These are phyloP conservation scores for Pholiota conissans DNA, from an alignment of 768 basidiomycete species.

Conservation along the genomic window DNA sequence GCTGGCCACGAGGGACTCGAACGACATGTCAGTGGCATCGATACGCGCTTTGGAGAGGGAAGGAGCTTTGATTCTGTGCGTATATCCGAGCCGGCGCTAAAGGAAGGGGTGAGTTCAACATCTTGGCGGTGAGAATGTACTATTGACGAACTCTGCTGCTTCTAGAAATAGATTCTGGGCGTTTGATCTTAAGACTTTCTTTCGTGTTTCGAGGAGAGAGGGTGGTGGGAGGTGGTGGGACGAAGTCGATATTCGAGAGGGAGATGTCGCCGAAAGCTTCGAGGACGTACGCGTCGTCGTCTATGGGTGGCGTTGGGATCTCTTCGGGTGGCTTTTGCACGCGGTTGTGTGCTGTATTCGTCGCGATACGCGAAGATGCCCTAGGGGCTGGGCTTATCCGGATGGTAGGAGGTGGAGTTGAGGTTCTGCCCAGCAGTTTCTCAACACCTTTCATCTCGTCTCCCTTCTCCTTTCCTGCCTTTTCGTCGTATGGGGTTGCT, in stretches of 20 bases:
- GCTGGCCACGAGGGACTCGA: conserved; percentile 2
- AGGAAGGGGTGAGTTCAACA: neutral
- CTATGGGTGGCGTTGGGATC: neutral
- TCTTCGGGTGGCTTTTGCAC: neutral
- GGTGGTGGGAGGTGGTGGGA: conserved; percentile 29
- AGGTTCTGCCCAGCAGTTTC: conserved; percentile 25
- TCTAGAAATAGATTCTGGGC: neutral
- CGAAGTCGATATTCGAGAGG: conserved; percentile 33
- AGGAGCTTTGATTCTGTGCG: neutral
- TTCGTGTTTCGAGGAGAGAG: conserved; percentile 18
- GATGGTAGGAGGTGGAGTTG: conserved; percentile 19
- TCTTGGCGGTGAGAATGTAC: neutral
- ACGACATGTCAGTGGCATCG: conserved; percentile 2
- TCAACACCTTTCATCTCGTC: no score
- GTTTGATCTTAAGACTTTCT: neutral
- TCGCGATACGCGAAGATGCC: conserved; percentile 5
- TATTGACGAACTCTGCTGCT: neutral
- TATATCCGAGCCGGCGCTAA: neutral
- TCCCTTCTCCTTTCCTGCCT: no score
- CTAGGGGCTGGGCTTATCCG: conserved; percentile 1
- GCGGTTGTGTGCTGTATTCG: neutral
- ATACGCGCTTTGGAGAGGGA: conserved; percentile 7
- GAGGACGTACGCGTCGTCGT: conserved; percentile 40
- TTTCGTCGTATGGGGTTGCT: neutral
- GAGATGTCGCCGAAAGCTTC: conserved; percentile 48